These are phyloP conservation scores for Ocimum tenuiflorum DNA, from an alignment of 257 asterid genomes.

Conservation along the genomic window DNA sequence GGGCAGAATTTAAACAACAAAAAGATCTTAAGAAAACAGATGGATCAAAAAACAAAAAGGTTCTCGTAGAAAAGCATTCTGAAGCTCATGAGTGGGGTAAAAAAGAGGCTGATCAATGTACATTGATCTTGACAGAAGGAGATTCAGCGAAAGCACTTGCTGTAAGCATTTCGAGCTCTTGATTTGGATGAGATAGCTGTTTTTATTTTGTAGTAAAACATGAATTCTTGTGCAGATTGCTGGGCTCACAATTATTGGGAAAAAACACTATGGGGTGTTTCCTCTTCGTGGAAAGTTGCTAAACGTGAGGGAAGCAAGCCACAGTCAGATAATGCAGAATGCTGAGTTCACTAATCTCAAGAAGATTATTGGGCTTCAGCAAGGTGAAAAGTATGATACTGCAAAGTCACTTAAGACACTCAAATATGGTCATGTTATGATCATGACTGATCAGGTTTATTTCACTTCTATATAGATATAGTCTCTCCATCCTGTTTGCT, in stretches of 20 bases:
- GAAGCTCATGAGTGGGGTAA: conserved; percentile 84
- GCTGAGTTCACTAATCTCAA: conserved; percentile 73
- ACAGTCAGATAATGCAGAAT: conserved; percentile 69
- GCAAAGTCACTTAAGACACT: conserved; percentile 74
- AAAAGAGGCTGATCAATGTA: conserved; percentile 66
- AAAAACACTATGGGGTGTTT: conserved; percentile 85
- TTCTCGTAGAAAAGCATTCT: conserved; percentile 63
- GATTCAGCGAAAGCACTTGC: conserved; percentile 99
- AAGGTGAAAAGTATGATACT: conserved; percentile 63
- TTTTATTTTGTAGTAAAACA: neutral
- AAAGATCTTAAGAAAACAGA: conserved; percentile 93
- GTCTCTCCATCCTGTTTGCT: neutral
- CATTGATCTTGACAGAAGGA: conserved; percentile 96
- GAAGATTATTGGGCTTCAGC: conserved; percentile 89
- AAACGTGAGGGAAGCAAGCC: conserved; percentile 93
- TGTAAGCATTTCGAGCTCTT: conserved; percentile 38
- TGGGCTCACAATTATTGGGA: conserved; percentile 79
- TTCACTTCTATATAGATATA: too few relatives aligned
- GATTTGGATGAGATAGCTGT: neutral
- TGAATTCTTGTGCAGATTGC: conserved; percentile 56
- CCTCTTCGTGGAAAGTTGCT: conserved; percentile 92
- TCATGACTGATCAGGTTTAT: conserved; percentile 99
- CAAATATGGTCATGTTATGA: conserved; percentile 92
- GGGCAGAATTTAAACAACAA: conserved; percentile 90
- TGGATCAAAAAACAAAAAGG: conserved; percentile 60